Conservation (phyloP, 2,329 filamentous ascomycete species). For the Teratosphaeria destructans region DNA sequence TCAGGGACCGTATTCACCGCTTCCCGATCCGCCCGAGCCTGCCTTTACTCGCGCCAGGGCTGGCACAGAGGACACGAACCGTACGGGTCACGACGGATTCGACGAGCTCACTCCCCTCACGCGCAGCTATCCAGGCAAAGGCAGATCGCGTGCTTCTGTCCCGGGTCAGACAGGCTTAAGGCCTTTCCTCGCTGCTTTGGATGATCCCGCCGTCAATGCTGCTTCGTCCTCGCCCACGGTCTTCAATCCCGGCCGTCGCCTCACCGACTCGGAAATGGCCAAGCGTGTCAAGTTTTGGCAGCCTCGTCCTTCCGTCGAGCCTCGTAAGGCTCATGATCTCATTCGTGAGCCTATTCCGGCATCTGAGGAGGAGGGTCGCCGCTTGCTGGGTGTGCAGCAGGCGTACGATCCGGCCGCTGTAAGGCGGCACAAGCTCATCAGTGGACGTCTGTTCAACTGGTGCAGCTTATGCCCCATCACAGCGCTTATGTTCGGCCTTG, state of each 20-base stretch:
- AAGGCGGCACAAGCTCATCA: constrained; percentile 11
- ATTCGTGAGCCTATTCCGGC: neutral
- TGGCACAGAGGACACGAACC: neutral
- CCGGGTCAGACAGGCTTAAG: neutral
- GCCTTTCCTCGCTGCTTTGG: constrained; percentile 4
- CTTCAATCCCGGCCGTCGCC: constrained; percentile 4
- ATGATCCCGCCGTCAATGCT: constrained; percentile 5
- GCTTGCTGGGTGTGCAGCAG: constrained; percentile 5
- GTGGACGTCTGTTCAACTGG: constrained; percentile 4
- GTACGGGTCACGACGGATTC: neutral
- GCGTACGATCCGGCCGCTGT: constrained; percentile 1
- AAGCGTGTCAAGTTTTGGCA: constrained; percentile 8
- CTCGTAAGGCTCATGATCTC: neutral
- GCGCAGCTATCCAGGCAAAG: neutral
- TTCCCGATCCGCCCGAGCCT: neutral
- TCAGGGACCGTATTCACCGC: neutral
- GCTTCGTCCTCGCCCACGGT: constrained; percentile 2
- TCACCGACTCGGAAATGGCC: constrained; percentile 7
- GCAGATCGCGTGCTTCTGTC: neutral
- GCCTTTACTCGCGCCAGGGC: neutral
- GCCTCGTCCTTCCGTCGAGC: neutral
- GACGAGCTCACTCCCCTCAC: neutral
- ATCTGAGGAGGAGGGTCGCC: constrained; percentile 4
- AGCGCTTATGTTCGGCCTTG: constrained; percentile 13
- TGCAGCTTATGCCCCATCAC: constrained; percentile 11